Base-by-base conservation (phyloP, 257 asterid species). In the Lycium ferocissimum region DNA sequence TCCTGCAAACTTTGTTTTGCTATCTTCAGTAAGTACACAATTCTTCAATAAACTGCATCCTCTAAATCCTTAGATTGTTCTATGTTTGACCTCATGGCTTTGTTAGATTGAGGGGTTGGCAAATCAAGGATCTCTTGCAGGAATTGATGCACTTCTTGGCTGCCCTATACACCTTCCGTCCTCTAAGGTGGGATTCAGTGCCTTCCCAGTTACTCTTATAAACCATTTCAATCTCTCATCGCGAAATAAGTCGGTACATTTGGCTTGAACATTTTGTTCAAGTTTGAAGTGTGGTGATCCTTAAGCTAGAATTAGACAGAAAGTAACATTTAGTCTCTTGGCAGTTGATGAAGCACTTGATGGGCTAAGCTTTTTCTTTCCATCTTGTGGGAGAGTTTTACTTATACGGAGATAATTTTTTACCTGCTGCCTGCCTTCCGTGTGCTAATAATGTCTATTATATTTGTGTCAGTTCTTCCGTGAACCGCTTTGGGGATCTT, bases 91-190 rank as follows among this genome's bases (percentile, higher is more conserved):
- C 56, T 66, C 84, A 47, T 63, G 49, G 57, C 86, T 85, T 62
- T 88, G 57, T 83, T 87, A 94, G 98, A 92, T 92, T 84, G 98
- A 95, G 92, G 91, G 93, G 86, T 85, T 90, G 86, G 81, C 94
- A 80, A 93, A 95, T 91, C 93, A 90, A 87, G 98, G 97, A 83
- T 93, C 98, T 78, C 94, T 95, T 79, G 95, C 95, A 85, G 98
- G 97, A 84, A 89, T 95, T 71, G 97, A 95, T 92, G 98, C 98
- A 56, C 97, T 95, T 86, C 94, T 95, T 85, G 98, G 98, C 83
- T 95, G 98, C 90, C 98, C 98, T 85, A 75, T 95, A 83, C 92
- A 95, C 88, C 97, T 95, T 89, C 98, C 97, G 84, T 92, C 97
- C 85, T 86, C 95, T 61, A 95, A 95, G 97, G 98, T 93, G 87